Evolutionary conservation across 2,329 filamentous ascomycete species (phyloP), one percentile per base, ranked within the genome.

Genomic region (Bipolaris oryzae): DNA sequence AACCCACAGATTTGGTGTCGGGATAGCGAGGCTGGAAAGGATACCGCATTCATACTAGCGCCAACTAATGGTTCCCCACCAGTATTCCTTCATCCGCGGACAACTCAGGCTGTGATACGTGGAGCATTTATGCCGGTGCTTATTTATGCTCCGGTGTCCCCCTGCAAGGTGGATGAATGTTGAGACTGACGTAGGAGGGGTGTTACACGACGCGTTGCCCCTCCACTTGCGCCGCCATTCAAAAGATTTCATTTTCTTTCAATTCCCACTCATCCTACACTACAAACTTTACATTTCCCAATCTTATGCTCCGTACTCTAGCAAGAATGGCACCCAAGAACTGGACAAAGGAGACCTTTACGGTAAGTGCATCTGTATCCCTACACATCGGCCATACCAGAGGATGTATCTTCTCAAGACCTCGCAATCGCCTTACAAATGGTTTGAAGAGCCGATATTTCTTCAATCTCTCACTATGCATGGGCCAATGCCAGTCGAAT

Each of bases 311-410:
- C 49, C 57, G 68, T 52, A 67, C 66, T 39, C 54, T 71, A 50
- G 55, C 61, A 63, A 74, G 53, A 65, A 72, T 72, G 66, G 60
- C 66, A 51, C 67, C 70, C 18, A 73, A 72, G 55, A 69, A 61
- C 37, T 72, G 70, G 68, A 78, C 76, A 6, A 76, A 79, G 64
- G 67, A 76, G 69, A 69, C 56, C 55, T 66, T 66, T 45, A 66
- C 63, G 51, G 61, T 64, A 62, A 23, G 58, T 61, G 6, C 34
- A 9, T 23, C 33, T 7, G 3, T 11, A 18, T 18, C 16, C 18
- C 43, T 5, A 28, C 16, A 15, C 16, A 13, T 13, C 33, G 18
- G 28, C 16, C 5, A 33, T 20, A 34, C 7, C 43, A 34, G 21
- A 20, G 21, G 6, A n/a, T 48, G 35, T 16, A 16, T 39, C 5